phyloP scores from a whole-genome alignment of 2,329 filamentous ascomycete genomes.

The Lachnellula hyalina region DNA sequence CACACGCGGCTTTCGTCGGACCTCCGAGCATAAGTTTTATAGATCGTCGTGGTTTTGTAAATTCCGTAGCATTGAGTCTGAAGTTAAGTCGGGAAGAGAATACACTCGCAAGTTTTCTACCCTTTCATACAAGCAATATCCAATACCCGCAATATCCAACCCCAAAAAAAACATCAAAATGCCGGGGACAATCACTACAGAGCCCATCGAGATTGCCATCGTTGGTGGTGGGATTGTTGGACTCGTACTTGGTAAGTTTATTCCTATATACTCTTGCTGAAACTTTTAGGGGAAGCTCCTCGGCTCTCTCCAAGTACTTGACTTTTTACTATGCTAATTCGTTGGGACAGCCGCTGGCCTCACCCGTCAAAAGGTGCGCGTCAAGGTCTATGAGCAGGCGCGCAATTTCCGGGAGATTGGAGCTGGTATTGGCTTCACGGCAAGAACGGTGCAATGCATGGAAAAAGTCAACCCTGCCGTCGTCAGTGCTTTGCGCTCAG shows the following conservation, averaged over 20 bases:
- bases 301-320: no score
- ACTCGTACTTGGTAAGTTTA: slow-evolving; percentile 37
- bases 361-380: slow-evolving; percentile 36
- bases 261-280: no score
- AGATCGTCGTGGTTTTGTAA: no score
- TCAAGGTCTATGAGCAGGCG: slow-evolving; percentile 50
- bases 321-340: no score
- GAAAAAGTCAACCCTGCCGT: slow-evolving; percentile 43
- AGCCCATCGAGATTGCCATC: slow-evolving; percentile 40
- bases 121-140: neutral
- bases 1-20: no score
- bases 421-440: slow-evolving; percentile 49
- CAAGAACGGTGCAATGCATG: slow-evolving; percentile 51
- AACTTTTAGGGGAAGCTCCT: no score
- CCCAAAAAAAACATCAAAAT: neutral
- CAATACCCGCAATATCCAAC: neutral
- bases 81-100: no score
- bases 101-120: no score
- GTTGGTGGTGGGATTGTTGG: slow-evolving; percentile 56
- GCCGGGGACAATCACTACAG: neutral
- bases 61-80: no score
- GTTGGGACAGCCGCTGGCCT: slow-evolving; percentile 38
- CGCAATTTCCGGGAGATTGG: slow-evolving; percentile 50
- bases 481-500: slow-evolving; percentile 33
- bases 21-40: no score